These are phyloP conservation scores for Leccinum broughii DNA, from an alignment of 768 basidiomycete genomes.

Conservation along the genomic window DNA sequence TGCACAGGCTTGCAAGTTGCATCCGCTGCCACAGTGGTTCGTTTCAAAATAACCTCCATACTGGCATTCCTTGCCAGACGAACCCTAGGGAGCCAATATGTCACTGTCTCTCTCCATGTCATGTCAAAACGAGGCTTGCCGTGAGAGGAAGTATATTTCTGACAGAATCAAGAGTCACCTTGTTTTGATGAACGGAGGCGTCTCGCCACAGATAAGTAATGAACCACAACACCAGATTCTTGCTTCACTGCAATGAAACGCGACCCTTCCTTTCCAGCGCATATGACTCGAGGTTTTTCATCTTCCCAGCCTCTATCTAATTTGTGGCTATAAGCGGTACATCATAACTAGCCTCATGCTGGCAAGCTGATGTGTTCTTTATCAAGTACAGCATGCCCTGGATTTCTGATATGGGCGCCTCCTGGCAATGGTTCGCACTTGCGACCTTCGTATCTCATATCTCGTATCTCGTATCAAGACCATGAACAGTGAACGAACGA, in stretches of 20 bases:
- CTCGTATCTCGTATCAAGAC: constrained; percentile 3
- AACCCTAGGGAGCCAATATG: neutral
- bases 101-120: neutral
- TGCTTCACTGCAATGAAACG: constrained; percentile 5
- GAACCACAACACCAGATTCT: neutral
- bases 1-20: neutral
- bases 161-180: constrained; percentile 7
- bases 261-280: neutral
- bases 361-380: neutral
- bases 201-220: constrained; percentile 17
- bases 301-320: neutral
- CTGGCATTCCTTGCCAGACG: neutral
- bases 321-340: constrained; percentile 3
- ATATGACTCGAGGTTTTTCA: constrained; percentile 3
- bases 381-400: constrained; percentile 18
- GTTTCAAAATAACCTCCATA: constrained; percentile 11
- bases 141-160: neutral
- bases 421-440: neutral
- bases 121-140: neutral
- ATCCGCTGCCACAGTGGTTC: constrained; percentile 11
- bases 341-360: constrained; percentile 2
- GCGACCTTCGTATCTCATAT: neutral
- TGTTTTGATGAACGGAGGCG: constrained; percentile 9
- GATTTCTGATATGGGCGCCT: constrained; percentile 1
- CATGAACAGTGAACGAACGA: neutral